Conservation (phyloP, 2,329 filamentous ascomycete species). For the Paecilomyces formosus region DNA sequence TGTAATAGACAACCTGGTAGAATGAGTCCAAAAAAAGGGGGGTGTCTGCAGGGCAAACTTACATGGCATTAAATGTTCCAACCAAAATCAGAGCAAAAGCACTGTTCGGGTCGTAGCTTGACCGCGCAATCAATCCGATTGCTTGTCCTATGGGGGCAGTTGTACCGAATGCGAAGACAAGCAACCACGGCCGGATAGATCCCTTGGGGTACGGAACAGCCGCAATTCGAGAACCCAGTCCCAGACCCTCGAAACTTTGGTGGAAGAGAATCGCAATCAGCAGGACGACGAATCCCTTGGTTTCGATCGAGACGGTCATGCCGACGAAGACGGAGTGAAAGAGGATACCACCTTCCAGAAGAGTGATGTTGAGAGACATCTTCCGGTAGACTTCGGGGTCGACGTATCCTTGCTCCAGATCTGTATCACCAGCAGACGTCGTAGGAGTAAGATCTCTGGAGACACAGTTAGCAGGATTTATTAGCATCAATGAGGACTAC, state of each 20-base stretch:
- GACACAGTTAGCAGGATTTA: too few species aligned
- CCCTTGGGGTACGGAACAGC: too few species aligned
- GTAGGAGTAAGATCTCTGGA: too few species aligned
- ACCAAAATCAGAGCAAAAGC: conserved; percentile 59
- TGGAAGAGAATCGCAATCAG: too few species aligned
- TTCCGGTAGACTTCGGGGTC: conserved; percentile 44
- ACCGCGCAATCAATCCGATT: conserved; percentile 51
- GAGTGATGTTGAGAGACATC: conserved; percentile 60
- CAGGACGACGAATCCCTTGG: too few species aligned
- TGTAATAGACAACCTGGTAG: conserved; percentile 16
- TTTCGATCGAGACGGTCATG: too few species aligned
- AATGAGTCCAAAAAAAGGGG: conserved; percentile 6
- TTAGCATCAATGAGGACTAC: too few species aligned
- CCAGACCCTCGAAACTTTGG: too few species aligned
- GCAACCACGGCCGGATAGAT: too few species aligned
- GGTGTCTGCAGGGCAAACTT: conserved; percentile 18
- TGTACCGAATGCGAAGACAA: too few species aligned
- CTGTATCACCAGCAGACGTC: too few species aligned
- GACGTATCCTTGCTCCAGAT: conserved; percentile 18
- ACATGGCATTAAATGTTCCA: conserved; percentile 60
- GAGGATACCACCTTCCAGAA: conserved; percentile 68
- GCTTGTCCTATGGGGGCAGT: conserved; percentile 54
- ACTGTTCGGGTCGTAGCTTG: conserved; percentile 55
- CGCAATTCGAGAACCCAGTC: too few species aligned
- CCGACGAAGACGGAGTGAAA: conserved; percentile 32